Evolutionary conservation across 169 alveolate species (phyloP).

Genomic region (Cryptosporidium ubiquitum): DNA sequence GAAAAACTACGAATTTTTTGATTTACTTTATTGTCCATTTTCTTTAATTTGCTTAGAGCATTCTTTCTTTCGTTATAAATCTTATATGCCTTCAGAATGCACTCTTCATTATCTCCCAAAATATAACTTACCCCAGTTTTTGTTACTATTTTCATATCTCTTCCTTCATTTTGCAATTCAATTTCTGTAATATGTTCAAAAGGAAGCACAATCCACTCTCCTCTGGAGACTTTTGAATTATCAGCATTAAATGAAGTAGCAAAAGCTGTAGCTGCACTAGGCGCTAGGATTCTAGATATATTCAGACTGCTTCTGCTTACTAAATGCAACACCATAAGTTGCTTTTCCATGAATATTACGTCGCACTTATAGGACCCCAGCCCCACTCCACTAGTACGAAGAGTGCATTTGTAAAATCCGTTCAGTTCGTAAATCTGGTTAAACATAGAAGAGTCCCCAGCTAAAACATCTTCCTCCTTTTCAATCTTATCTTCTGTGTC

Average conservation of each 20-base stretch:
- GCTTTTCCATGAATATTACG: constrained; percentile 44
- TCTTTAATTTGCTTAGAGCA: neutral
- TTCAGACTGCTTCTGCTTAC: constrained; percentile 25
- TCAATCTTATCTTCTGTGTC: neutral
- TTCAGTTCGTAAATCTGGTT: constrained; percentile 42
- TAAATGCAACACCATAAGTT: constrained; percentile 42
- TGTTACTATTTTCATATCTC: constrained; percentile 1
- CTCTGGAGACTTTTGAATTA: constrained; percentile 16
- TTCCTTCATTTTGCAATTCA: neutral
- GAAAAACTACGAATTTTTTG: neutral
- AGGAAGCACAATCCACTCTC: constrained; percentile 70
- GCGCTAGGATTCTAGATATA: constrained; percentile 39
- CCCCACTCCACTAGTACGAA: constrained; percentile 14
- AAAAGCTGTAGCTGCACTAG: constrained; percentile 71
- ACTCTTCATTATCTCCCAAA: constrained; percentile 43
- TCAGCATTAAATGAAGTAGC: constrained; percentile 21
- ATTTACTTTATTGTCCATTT: neutral
- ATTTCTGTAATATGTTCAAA: constrained; percentile 11
- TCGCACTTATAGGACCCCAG: constrained; percentile 46
- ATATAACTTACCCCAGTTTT: constrained; percentile 32
- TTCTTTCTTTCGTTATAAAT: constrained; percentile 2
- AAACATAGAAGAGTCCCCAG: neutral
- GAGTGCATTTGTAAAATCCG: constrained; percentile 48
- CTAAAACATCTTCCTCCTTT: neutral
- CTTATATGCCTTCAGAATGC: neutral